Base-by-base conservation (phyloP, 2,329 filamentous ascomycete genomes). In the Aspergillus oerlinghausenensis region DNA sequence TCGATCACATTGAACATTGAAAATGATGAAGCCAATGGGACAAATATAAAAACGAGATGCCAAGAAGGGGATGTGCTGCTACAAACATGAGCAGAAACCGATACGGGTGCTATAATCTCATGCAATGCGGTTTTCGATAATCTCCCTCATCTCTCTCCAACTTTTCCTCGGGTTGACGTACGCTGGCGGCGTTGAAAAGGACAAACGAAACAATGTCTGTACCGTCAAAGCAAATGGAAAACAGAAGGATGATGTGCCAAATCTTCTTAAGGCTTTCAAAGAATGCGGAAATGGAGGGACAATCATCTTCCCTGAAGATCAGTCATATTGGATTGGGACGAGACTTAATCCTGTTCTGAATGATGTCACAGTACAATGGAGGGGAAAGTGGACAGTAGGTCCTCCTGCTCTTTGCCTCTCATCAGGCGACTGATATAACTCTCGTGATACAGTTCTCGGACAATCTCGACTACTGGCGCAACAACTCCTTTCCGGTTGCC, bases 381-480 rank as follows among this genome's bases (percentile, higher is more conserved):
- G 69, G 25, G 82, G 81, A 1, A 69, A 75, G 49, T 84, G 80
- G 80, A 76, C 73, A 47, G 78, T 79, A 66, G 50, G 69, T 17
- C 51, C 9, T n/a, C 28, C 51, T 17, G 40, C 14, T 54, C 10
- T 11, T 17, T 25, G 32, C 32, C 4, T 35, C 32, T 35, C 14
- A 8, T 25, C 35, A 10, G n/a, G 17, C 23, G 10, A 32, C 29
- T 40, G 3, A 49, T 32, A 26, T 57, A 23, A n/a, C 14, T 10
- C n/a, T 14, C 47, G 7, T 23, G 6, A 40, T 17, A 7, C 56
- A 77, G 74, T 75, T 81, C 59, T 81, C 79, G 1, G 73, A 79
- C 49, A 71, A 84, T 63, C 68, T 83, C n/a, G 65, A 67, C 19
- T 83, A 83, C 67, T 84, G 82, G 82, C 74, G 81, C 51, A 76